Evolutionary conservation across 495 filamentous ascomycete genomes (phyloP).

Genomic region (Massariosphaeria phaeospora): DNA sequence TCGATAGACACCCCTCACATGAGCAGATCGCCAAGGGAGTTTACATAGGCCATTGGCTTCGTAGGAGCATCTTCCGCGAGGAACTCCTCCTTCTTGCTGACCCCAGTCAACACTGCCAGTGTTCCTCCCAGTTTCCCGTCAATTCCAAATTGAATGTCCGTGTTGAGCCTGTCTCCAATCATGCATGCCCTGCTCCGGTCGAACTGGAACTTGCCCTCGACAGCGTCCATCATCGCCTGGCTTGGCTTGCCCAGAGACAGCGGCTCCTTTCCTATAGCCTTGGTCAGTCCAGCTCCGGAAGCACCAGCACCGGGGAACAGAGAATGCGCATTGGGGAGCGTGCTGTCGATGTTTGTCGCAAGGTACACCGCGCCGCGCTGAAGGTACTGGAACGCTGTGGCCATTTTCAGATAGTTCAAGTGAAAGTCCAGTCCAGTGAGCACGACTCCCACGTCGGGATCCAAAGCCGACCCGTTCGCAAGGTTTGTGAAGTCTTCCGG

Average conservation of each 20-base stretch:
- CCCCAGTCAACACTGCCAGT: slow-evolving; percentile 84
- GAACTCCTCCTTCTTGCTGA: slow-evolving; percentile 76
- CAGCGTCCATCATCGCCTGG: slow-evolving; percentile 98
- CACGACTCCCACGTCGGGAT: slow-evolving; percentile 84
- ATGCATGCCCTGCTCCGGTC: slow-evolving; percentile 85
- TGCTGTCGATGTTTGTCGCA: slow-evolving; percentile 86
- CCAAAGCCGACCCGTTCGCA: slow-evolving; percentile 69
- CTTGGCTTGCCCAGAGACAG: slow-evolving; percentile 86
- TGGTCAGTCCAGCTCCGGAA: slow-evolving; percentile 70
- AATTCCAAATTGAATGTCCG: slow-evolving; percentile 92
- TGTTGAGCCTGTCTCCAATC: slow-evolving; percentile 91
- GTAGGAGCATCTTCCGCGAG: slow-evolving; percentile 55
- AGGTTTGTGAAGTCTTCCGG: slow-evolving; percentile 72
- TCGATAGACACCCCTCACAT: background rate
- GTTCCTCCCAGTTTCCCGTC: slow-evolving; percentile 90
- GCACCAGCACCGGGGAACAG: slow-evolving; percentile 91
- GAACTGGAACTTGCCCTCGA: slow-evolving; percentile 90
- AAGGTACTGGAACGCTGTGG: slow-evolving; percentile 80
- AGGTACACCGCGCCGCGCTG: slow-evolving; percentile 80
- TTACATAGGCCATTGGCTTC: slow-evolving; percentile 72
- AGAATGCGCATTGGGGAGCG: slow-evolving; percentile 69
- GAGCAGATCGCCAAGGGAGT: slow-evolving; percentile 73
- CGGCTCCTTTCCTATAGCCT: slow-evolving; percentile 65
- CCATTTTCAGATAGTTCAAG: slow-evolving; percentile 87
- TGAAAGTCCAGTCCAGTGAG: slow-evolving; percentile 88